Evolutionary conservation across 306 rosid genomes (phyloP).

Genomic region (Sindora glabra): DNA sequence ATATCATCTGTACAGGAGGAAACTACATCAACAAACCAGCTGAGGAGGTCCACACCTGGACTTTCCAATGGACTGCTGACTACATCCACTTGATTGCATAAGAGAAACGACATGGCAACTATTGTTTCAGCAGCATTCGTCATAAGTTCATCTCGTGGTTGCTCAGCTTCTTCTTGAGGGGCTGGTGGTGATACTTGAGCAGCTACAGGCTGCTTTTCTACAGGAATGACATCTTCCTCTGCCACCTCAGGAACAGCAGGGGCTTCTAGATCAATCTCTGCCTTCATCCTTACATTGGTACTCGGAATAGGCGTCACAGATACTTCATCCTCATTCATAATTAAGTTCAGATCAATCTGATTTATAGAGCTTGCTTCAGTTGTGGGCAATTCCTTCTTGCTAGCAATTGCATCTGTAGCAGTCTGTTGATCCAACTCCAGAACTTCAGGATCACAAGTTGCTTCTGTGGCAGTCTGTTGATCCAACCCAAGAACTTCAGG

Average conservation of each 20-base stretch:
- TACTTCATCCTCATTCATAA: slow-evolving; percentile 67
- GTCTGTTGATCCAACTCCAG: slow-evolving; percentile 39
- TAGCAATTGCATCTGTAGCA: slow-evolving; percentile 20
- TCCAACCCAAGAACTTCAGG: slow-evolving; percentile 41
- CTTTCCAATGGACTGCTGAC: slow-evolving; percentile 33
- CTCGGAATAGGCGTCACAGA: slow-evolving; percentile 34
- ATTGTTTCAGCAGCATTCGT: slow-evolving; percentile 75
- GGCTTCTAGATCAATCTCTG: slow-evolving; percentile 72
- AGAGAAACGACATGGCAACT: slow-evolving; percentile 53
- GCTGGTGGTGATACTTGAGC: slow-evolving; percentile 15
- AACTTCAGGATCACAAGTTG: slow-evolving; percentile 36
- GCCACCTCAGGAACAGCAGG: slow-evolving; percentile 37
- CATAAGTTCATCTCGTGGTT: slow-evolving; percentile 44
- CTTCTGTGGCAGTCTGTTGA: slow-evolving; percentile 24
- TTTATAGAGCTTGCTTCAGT: slow-evolving; percentile 32
- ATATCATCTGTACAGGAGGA: slow-evolving; percentile 40
- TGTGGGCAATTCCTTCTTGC: slow-evolving; percentile 30
- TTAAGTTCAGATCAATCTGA: slow-evolving; percentile 67
- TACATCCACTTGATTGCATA: slow-evolving; percentile 17
- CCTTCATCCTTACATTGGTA: slow-evolving; percentile 21
- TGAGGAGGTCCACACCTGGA: slow-evolving; percentile 37
- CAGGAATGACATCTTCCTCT: slow-evolving; percentile 42
- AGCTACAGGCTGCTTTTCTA: slow-evolving; percentile 32
- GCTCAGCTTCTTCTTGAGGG: slow-evolving; percentile 20
- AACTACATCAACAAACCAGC: slow-evolving; percentile 74